Evolutionary conservation across 768 basidiomycete genomes (phyloP).

Genomic region (Hypholoma sublateritium): DNA sequence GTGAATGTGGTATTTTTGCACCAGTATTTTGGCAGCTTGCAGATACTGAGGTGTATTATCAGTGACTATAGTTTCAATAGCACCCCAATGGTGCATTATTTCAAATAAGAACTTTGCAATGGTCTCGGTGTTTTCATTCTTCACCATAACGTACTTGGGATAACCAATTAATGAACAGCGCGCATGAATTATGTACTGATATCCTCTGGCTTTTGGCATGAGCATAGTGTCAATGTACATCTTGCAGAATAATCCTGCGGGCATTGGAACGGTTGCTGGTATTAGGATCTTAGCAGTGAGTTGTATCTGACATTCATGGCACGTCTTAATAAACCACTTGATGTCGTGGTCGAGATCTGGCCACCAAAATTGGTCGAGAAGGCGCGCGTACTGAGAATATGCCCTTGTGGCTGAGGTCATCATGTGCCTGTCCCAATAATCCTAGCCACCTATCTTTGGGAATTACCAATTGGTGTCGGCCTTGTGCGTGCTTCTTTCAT

Average conservation of each 20-base stretch:
- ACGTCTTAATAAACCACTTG: slow-evolving; percentile 30
- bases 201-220: slow-evolving; percentile 25
- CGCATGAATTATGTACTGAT: slow-evolving; percentile 24
- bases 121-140: not conserved
- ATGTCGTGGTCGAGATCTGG: slow-evolving; percentile 25
- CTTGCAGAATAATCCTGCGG: slow-evolving; percentile 26
- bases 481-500: slow-evolving; percentile 17
- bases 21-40: slow-evolving; percentile 12
- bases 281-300: slow-evolving; percentile 21
- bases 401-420: slow-evolving; percentile 29
- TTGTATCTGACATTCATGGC: slow-evolving; percentile 37
- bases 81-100: slow-evolving; percentile 28
- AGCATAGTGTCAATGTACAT: slow-evolving; percentile 39
- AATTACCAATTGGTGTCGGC: slow-evolving; percentile 23
- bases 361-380: slow-evolving; percentile 25
- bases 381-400: slow-evolving; percentile 18
- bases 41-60: slow-evolving; percentile 16
- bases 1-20: slow-evolving; percentile 25
- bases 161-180: slow-evolving; percentile 12
- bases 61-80: slow-evolving; percentile 34
- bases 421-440: slow-evolving; percentile 21
- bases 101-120: slow-evolving; percentile 16
- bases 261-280: slow-evolving; percentile 20
- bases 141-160: slow-evolving; percentile 10
- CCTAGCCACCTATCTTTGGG: slow-evolving; percentile 1